Conservation (phyloP, 2,329 filamentous ascomycete species). For the Tolypocladium tundrense region DNA sequence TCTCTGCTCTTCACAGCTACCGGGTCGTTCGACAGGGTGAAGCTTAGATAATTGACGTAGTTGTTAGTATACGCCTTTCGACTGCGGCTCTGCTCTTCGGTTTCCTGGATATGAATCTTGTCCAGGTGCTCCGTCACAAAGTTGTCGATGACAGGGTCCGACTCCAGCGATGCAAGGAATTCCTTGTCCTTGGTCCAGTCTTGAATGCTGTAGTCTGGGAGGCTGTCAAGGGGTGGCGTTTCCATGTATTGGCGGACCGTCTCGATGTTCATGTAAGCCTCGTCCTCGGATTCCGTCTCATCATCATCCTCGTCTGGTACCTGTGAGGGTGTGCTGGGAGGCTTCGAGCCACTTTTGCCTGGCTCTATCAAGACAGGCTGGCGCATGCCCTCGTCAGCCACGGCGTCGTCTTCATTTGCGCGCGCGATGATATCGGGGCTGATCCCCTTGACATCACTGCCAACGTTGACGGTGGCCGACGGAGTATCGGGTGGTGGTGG, state of each 20-base stretch:
- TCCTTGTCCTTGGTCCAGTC: conserved; percentile 38
- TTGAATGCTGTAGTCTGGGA: conserved; percentile 36
- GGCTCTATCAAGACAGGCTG: conserved; percentile 11
- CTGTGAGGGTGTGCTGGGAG: conserved; percentile 37
- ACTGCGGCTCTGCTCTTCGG: conserved; percentile 25
- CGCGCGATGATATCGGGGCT: not conserved
- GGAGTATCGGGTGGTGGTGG: conserved; percentile 4
- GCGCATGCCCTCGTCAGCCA: not conserved
- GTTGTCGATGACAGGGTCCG: conserved; percentile 27
- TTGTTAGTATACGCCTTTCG: conserved; percentile 33
- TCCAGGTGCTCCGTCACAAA: conserved; percentile 37
- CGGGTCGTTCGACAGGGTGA: conserved; percentile 45
- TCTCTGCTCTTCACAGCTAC: conserved; percentile 44
- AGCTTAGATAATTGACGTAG: conserved; percentile 43
- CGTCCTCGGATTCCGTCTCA: conserved; percentile 44
- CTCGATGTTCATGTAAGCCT: conserved; percentile 38
- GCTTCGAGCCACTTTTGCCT: conserved; percentile 20
- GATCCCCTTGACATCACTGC: not conserved
- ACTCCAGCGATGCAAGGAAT: conserved; percentile 31
- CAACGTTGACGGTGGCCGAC: not conserved
- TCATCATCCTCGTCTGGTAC: conserved; percentile 40
- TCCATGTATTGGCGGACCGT: conserved; percentile 38
- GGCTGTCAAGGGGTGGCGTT: conserved; percentile 44
- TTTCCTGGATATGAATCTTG: conserved; percentile 26
- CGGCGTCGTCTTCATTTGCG: not conserved